These are phyloP conservation scores for Citrus maxima DNA, from an alignment of 345 rosid species.

Conservation along the genomic window DNA sequence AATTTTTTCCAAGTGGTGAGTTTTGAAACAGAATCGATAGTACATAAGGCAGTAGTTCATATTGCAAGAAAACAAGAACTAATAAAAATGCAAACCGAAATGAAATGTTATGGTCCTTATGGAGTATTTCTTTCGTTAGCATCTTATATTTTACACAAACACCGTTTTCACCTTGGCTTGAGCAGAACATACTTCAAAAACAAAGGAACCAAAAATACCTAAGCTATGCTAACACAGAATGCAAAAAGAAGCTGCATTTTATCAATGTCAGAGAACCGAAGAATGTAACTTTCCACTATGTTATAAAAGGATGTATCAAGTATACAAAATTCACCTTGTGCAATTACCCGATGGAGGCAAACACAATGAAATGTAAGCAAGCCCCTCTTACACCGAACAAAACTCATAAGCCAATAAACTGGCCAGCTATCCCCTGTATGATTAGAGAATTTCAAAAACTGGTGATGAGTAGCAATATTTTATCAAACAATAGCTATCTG, in stretches of 20 bases:
- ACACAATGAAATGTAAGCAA: background rate
- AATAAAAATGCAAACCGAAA: background rate
- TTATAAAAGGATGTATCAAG: constrained; percentile 27
- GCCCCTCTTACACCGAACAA: constrained; percentile 14
- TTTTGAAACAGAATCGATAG: background rate
- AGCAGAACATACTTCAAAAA: background rate
- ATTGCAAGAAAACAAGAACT: background rate
- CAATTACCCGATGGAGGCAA: constrained; percentile 13
- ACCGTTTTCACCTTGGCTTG: background rate
- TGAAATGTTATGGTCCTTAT: background rate
- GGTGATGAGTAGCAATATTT: constrained; percentile 8
- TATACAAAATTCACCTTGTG: constrained; percentile 33
- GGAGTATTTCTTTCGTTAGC: constrained; percentile 3
- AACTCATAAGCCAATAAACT: constrained; percentile 13
- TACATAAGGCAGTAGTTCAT: background rate
- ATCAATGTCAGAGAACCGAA: constrained; percentile 6
- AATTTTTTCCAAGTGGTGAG: no score
- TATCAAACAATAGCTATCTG: constrained; percentile 37
- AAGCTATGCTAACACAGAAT: background rate
- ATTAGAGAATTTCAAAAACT: constrained; percentile 19
- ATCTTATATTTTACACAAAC: background rate
- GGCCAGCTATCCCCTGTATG: constrained; percentile 8
- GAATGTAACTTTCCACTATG: constrained; percentile 25
- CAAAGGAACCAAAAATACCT: background rate
- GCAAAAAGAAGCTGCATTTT: background rate